Conservation (phyloP, 2,329 filamentous ascomycete genomes). For the Epichloe bromicola region DNA sequence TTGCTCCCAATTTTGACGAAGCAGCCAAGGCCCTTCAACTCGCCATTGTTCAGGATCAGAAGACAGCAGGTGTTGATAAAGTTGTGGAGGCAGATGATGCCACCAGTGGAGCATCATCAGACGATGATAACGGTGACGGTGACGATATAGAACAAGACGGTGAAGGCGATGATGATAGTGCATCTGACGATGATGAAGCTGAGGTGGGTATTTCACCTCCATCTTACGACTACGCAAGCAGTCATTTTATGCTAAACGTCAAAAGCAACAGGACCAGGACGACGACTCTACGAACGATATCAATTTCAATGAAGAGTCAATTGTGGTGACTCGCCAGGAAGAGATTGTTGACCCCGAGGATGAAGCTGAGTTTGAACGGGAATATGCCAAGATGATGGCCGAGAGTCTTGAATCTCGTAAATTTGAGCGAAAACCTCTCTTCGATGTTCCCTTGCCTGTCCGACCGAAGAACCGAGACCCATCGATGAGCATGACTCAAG, state of each 20-base stretch:
- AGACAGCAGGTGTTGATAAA: slow-evolving; percentile 60
- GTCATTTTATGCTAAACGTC: neutral
- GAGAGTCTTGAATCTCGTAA: slow-evolving; percentile 93
- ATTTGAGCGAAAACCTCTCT: slow-evolving; percentile 85
- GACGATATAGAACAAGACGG: slow-evolving; percentile 50
- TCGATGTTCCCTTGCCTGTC: slow-evolving; percentile 96
- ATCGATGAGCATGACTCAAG: slow-evolving; percentile 17
- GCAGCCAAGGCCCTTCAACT: slow-evolving; percentile 73
- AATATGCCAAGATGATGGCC: slow-evolving; percentile 96
- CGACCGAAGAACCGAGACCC: slow-evolving; percentile 54
- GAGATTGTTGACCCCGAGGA: slow-evolving; percentile 85
- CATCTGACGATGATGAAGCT: slow-evolving; percentile 44
- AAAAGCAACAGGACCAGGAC: slow-evolving; percentile 30
- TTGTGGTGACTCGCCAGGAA: slow-evolving; percentile 82
- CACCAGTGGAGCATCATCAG: slow-evolving; percentile 56
- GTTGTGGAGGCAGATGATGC: slow-evolving; percentile 57
- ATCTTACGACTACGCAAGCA: neutral
- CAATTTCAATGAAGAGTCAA: slow-evolving; percentile 72
- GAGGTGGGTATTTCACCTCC: slow-evolving; percentile 29
- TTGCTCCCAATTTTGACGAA: slow-evolving; percentile 69
- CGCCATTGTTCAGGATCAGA: slow-evolving; percentile 83
- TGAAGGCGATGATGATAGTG: slow-evolving; percentile 48
- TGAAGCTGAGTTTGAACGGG: slow-evolving; percentile 93
- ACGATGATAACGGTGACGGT: slow-evolving; percentile 60
- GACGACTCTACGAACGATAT: slow-evolving; percentile 40